Evolutionary conservation across 2,329 filamentous ascomycete genomes (phyloP), one percentile per base, ranked within the genome.

Genomic region (Hypoxylon sp.): DNA sequence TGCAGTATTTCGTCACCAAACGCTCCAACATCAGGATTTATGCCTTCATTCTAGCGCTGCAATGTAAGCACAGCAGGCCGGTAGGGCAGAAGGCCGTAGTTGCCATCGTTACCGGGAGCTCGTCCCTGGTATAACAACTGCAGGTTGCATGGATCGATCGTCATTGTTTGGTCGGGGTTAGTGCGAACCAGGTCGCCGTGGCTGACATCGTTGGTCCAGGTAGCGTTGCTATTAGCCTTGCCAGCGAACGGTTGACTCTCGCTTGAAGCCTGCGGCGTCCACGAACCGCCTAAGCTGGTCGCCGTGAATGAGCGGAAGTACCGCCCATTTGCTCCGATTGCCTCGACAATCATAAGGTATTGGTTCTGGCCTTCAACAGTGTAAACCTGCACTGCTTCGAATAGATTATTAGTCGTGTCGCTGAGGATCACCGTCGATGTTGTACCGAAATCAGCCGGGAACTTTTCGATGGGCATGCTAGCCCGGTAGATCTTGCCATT

Each of bases 281-380:
- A 92, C 3, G 77, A 57, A 8, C 89, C 90, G 39, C 76, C 75
- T 8, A 91, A 82, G 73, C 81, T 86, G 47, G 80, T 84, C 13
- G 90, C 86, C 0, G 88, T 91, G 81, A 88, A 91, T 0, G 88
- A 90, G 63, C 89, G 88, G 85, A 91, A 91, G 78, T 87, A 92
- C 1, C 90, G 84, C 0, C 89, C 89, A 33, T 83, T 79, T 0
- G 77, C 39, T 0, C 89, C 89, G 47, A 87, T 85, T 0, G 87
- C 82, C 77, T 92, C 90, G 35, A 91, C 88, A n/a, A 91, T 84
- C 87, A 91, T 91, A 62, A 91, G 85, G 78, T 91, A 91, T 70
- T 84, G 79, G 70, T 81, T 82, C 71, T 85, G 81, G 29, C 85
- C 86, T 33, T 83, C 50, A 63, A 91, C 73, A 1, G 84, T 89